These are phyloP conservation scores for Neonectria coccinea DNA, from an alignment of 2,329 filamentous ascomycete genomes.

Conservation along the genomic window DNA sequence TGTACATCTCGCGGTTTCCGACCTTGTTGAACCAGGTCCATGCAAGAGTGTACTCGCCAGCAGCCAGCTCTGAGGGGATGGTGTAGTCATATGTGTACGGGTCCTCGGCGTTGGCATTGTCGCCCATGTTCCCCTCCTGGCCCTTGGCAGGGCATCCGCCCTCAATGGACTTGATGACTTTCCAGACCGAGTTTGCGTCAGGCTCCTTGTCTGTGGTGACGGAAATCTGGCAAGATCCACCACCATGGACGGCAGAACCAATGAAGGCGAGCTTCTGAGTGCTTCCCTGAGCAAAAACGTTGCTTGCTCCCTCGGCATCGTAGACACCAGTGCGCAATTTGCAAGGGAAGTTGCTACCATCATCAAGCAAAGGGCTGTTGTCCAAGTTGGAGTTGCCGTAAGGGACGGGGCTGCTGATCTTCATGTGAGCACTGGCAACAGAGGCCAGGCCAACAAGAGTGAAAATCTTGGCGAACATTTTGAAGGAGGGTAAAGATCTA, in stretches of 20 bases:
- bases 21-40: conserved; percentile 97
- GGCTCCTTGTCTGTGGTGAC: conserved; percentile 82
- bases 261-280: conserved; percentile 68
- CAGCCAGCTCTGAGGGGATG: conserved; percentile 77
- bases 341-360: no score
- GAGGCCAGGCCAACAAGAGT: conserved; percentile 68
- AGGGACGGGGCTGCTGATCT: conserved; percentile 75
- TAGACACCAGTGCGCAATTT: conserved; percentile 68
- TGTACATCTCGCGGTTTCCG: conserved; percentile 96
- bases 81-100: conserved; percentile 74
- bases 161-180: conserved; percentile 88
- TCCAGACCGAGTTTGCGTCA: conserved; percentile 76
- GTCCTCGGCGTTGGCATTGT: conserved; percentile 56
- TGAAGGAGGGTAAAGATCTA: conserved; percentile 50
- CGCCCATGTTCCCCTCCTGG: conserved; percentile 67
- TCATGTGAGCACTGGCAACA: conserved; percentile 78
- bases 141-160: conserved; percentile 82
- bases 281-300: conserved; percentile 65
- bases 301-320: conserved; percentile 60
- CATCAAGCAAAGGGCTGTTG: no score
- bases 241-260: conserved; percentile 84
- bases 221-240: conserved; percentile 91
- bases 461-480: conserved; percentile 64
- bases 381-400: conserved; percentile 57
- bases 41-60: conserved; percentile 83